Evolutionary conservation across 2,329 filamentous ascomycete species (phyloP).

Genomic region (Aspergillus ochraceus): DNA sequence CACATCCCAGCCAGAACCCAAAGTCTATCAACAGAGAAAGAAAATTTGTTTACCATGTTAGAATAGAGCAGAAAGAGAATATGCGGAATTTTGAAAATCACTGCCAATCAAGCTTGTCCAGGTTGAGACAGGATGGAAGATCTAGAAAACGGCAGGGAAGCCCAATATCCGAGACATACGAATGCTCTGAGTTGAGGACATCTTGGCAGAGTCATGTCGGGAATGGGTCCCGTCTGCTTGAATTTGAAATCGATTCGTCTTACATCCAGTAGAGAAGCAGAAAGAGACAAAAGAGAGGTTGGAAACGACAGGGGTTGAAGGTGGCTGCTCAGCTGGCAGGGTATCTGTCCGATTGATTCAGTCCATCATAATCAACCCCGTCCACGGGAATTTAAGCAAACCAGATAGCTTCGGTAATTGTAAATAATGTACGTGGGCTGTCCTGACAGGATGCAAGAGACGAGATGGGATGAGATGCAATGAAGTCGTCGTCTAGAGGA

Average conservation of each 20-base stretch:
- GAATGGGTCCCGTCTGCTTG: neutral
- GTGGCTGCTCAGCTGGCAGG: neutral
- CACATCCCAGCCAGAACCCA: neutral
- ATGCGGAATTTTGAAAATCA: neutral
- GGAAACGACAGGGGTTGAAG: neutral
- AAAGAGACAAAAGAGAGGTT: neutral
- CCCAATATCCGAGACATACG: conserved; percentile 11
- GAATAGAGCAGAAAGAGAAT: conserved; percentile 1
- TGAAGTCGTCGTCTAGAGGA: too few relatives aligned
- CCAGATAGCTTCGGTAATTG: neutral
- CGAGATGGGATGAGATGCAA: too few relatives aligned
- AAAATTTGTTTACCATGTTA: neutral
- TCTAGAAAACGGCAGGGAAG: conserved; percentile 10
- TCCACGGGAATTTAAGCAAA: too few relatives aligned
- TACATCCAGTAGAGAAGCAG: neutral
- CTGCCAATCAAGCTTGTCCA: conserved; percentile 3
- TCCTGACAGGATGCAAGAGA: neutral
- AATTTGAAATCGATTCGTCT: neutral
- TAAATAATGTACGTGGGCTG: neutral
- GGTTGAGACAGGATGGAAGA: conserved; percentile 4
- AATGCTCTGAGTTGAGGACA: neutral
- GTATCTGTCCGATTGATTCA: neutral
- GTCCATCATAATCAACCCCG: too few relatives aligned
- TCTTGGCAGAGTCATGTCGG: neutral
- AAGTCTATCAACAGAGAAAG: neutral